phyloP scores from a whole-genome alignment of 225 moss, liverwort and hornwort species.

The Bryum argenteum region DNA sequence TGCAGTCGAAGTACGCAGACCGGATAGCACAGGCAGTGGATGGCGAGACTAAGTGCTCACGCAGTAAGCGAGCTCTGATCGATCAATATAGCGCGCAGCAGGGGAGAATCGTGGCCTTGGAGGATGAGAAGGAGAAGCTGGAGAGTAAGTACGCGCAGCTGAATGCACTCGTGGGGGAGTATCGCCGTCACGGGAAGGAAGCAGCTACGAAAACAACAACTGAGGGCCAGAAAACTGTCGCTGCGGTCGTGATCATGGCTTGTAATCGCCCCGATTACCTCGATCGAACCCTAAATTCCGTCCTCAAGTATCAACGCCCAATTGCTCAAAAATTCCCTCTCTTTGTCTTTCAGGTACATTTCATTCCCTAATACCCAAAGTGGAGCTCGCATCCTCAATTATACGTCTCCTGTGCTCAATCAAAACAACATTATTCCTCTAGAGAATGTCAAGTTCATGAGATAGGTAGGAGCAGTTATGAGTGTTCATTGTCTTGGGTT shows the following conservation, averaged over 20 bases:
- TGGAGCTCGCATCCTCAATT: neutral
- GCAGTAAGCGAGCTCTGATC: slow-evolving; percentile 52
- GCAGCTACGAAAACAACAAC: neutral
- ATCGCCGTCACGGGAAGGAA: slow-evolving; percentile 36
- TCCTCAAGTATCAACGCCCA: slow-evolving; percentile 75
- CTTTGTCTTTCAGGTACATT: slow-evolving; percentile 84
- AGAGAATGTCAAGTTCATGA: neutral
- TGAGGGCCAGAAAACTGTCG: slow-evolving; percentile 46
- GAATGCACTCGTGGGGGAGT: slow-evolving; percentile 45
- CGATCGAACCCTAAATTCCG: slow-evolving; percentile 80
- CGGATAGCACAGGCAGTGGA: slow-evolving; percentile 57
- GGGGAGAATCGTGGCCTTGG: slow-evolving; percentile 58
- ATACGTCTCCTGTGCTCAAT: neutral
- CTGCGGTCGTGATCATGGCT: slow-evolving; percentile 97
- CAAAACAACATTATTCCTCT: neutral
- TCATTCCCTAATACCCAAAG: neutral
- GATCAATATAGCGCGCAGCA: slow-evolving; percentile 61
- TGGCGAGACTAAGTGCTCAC: slow-evolving; percentile 52
- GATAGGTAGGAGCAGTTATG: neutral
- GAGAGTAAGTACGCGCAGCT: slow-evolving; percentile 51
- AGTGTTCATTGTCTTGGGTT: neutral
- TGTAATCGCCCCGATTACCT: slow-evolving; percentile 96
- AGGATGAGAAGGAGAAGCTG: slow-evolving; percentile 57
- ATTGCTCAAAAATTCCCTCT: slow-evolving; percentile 84
- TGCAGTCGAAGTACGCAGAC: slow-evolving; percentile 57